Base-by-base conservation (phyloP, 768 basidiomycete genomes). In the Lactifluus piperatus region DNA sequence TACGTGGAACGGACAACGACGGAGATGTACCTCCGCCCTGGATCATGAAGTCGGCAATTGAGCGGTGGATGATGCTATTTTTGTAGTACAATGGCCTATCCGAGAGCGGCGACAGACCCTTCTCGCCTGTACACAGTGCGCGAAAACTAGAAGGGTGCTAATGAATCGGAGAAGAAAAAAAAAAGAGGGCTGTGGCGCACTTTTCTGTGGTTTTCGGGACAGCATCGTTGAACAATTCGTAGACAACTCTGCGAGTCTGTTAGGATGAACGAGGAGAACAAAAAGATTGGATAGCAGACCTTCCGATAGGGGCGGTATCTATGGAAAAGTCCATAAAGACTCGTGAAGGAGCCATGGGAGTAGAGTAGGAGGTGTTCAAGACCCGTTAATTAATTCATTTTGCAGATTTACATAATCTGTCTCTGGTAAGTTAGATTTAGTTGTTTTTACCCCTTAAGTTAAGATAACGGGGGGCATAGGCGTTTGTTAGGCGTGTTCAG, bases 61-160 rank as follows among this genome's bases (percentile, higher is more conserved):
- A 84, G 27, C 92, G 77, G 67, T 94, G 92, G 13, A 91, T 77
- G 43, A 83, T 82, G 63, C 79, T 81, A 66, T 83, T 82, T 72
- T 90, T 92, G 79, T 91, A 94, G 73, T 86, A 88, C 5, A 94
- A 76, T 6, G 89, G 85, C 10, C 82, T 71, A n/a, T 84, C 79
- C 1, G 81, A 78, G 22, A 76, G 68, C 0, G 77, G 70, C 0
- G 88, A 90, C 7, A 86, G 65, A 5, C 92, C 93, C 66, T 82
- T 84, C 70, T 92, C 88, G 9, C 93, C 93, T 1, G 91, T 94
- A 69, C 88, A 91, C 53, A 95, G 74, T 3, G 84, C 82, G 45
- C 92, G 82, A 70, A 94, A 94, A 72, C 91, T 94, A 63, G 47
- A 37, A 45, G 24, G n/a, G 26, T 50, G 11, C 44, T 57, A 58